A percentile compares a stretch with the other conserved stretches of the same genome.
phyloP scores from a whole-genome alignment of 345 rosid genomes.

The Eutrema yunnanense region DNA sequence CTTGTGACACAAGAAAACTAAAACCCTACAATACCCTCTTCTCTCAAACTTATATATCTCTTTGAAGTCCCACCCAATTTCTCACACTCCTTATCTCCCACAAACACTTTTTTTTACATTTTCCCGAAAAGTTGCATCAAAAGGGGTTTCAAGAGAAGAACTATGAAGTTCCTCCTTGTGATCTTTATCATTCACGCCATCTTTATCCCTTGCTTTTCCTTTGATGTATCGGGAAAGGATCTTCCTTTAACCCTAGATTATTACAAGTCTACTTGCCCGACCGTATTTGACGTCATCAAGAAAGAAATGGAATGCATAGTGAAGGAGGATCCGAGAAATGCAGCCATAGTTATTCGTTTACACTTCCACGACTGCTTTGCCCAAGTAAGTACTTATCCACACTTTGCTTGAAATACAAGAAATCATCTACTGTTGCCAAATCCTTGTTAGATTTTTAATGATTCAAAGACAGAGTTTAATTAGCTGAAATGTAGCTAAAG shows the following conservation, averaged over 20 bases:
- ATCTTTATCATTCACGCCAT: conserved; percentile 20
- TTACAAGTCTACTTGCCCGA: conserved; percentile 66
- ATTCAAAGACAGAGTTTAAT: background rate
- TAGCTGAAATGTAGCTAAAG: background rate
- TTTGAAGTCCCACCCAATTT: conserved; percentile 11
- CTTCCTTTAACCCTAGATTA: conserved; percentile 60
- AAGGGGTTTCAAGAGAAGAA: conserved; percentile 3
- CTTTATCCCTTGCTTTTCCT: conserved; percentile 15
- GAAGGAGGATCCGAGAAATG: conserved; percentile 73
- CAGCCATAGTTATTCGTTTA: conserved; percentile 59
- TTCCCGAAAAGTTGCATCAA: background rate
- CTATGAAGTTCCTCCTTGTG: conserved; percentile 22
- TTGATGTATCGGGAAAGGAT: conserved; percentile 25
- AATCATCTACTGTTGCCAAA: background rate
- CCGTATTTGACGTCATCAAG: conserved; percentile 53
- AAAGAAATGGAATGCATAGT: conserved; percentile 93
- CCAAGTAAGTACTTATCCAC: conserved; percentile 41
- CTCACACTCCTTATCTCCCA: background rate
- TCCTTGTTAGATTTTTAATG: background rate
- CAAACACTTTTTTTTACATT: background rate
- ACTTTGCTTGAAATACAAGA: conserved; percentile 2
- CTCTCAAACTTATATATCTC: conserved; percentile 21
- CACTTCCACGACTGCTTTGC: conserved; percentile 95
- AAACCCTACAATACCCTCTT: background rate
- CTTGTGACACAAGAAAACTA: conserved; percentile 28